phyloP scores from a whole-genome alignment of 352 stramenopile genomes.

The Phytophthora colocasiae region DNA sequence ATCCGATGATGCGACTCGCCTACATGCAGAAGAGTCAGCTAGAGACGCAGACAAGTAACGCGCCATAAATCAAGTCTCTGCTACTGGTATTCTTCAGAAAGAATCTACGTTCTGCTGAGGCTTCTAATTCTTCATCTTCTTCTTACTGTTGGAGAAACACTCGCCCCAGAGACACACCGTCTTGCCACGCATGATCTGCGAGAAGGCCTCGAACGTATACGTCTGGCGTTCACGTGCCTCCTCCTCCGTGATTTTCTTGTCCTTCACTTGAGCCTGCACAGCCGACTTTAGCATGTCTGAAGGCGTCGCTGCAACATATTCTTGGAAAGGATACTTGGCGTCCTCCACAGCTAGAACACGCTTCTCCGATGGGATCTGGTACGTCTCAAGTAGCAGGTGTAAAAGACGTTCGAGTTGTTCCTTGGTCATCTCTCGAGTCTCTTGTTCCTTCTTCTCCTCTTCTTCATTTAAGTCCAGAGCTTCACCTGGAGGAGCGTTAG shows the following conservation, averaged over 20 bases:
- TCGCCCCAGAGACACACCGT: slow-evolving; percentile 87
- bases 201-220: slow-evolving; percentile 84
- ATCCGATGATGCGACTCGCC: slow-evolving; percentile 81
- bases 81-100: neutral
- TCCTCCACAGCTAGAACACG: slow-evolving; percentile 70
- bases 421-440: slow-evolving; percentile 61
- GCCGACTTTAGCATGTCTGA: slow-evolving; percentile 52
- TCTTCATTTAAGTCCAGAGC: slow-evolving; percentile 31
- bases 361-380: slow-evolving; percentile 88
- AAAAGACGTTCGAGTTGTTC: slow-evolving; percentile 68
- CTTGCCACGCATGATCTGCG: slow-evolving; percentile 81
- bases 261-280: slow-evolving; percentile 45
- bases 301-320: slow-evolving; percentile 58
- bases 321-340: slow-evolving; percentile 81
- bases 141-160: slow-evolving; percentile 85
- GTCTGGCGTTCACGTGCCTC: slow-evolving; percentile 53
- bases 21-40: slow-evolving; percentile 36
- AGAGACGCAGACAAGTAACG: neutral
- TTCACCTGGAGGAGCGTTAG: slow-evolving; percentile 39
- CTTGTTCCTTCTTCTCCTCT: slow-evolving; percentile 31
- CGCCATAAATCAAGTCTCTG: slow-evolving; percentile 16
- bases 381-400: slow-evolving; percentile 75
- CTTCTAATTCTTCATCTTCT: slow-evolving; percentile 83
- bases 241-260: slow-evolving; percentile 63
- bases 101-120: neutral